These are phyloP conservation scores for Pseudotsuga menziesii DNA, from an alignment of 75 land plant genomes.

Conservation along the genomic window DNA sequence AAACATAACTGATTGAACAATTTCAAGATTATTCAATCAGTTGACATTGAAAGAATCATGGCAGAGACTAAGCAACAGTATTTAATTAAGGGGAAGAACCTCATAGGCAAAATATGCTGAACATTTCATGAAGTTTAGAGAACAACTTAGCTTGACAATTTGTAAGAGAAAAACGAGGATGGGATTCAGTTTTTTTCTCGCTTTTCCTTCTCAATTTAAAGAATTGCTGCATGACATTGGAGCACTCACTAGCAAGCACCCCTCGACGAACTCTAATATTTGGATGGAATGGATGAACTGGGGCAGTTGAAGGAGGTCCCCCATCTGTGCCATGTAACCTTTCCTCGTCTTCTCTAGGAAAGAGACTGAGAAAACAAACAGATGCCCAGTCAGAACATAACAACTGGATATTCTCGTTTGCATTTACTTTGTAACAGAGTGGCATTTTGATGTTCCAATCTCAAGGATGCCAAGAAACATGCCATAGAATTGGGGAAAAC, in stretches of 20 bases:
- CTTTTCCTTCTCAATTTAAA: conserved; percentile 66
- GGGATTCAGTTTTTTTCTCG: conserved; percentile 28
- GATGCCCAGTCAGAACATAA: background rate
- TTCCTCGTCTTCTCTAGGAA: conserved; percentile 40
- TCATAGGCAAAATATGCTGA: conserved; percentile 33
- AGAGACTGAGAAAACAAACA: conserved; percentile 44
- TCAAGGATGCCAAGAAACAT: background rate
- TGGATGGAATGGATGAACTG: conserved; percentile 86
- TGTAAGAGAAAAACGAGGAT: conserved; percentile 25
- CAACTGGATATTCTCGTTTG: background rate
- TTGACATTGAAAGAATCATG: no score
- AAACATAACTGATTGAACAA: no score
- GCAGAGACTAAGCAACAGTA: no score
- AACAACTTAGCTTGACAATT: conserved; percentile 37
- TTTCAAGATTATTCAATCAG: no score
- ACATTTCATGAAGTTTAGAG: conserved; percentile 42
- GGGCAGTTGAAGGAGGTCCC: conserved; percentile 27
- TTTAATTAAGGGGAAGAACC: no score
- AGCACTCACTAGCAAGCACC: conserved; percentile 71
- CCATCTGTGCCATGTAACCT: conserved; percentile 11
- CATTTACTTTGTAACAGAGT: conserved; percentile 3
- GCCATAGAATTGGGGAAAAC: background rate
- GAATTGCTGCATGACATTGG: conserved; percentile 74
- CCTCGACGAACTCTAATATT: conserved; percentile 68
- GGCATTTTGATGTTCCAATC: background rate